These are phyloP conservation scores for Candida tropicalis DNA, from an alignment of 1,139 yeast species.

Conservation along the genomic window DNA sequence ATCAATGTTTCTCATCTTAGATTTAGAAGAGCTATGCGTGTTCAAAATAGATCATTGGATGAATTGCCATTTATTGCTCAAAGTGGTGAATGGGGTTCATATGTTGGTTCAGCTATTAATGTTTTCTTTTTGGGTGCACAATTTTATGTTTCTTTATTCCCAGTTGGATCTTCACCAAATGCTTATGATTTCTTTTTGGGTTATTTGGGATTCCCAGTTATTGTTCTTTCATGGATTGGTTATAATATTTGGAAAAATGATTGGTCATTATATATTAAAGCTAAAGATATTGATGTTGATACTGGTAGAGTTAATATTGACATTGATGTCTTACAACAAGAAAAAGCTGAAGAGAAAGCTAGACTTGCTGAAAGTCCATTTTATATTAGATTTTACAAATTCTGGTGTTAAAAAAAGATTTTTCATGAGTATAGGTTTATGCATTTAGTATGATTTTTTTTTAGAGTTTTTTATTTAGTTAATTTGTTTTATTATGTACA, in stretches of 20 bases:
- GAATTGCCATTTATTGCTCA: constrained; percentile 43
- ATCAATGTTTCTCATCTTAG: constrained; percentile 37
- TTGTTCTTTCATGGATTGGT: constrained; percentile 37
- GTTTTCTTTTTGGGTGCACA: constrained; percentile 40
- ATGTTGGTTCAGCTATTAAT: constrained; percentile 29
- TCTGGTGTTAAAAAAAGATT: constrained; percentile 32
- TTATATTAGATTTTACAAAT: constrained; percentile 27
- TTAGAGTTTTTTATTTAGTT: too few species aligned
- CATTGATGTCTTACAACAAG: constrained; percentile 42
- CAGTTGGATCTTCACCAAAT: constrained; percentile 36
- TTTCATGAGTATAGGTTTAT: neutral
- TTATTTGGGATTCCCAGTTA: constrained; percentile 41
- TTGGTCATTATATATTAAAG: constrained; percentile 34
- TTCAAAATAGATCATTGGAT: constrained; percentile 29
- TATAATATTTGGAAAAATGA: constrained; percentile 40
- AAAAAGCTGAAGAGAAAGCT: constrained; percentile 43
- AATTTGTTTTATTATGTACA: too few species aligned
- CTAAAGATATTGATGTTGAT: constrained; percentile 43
- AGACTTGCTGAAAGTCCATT: constrained; percentile 34
- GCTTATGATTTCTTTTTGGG: constrained; percentile 38
- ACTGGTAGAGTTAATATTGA: constrained; percentile 46
- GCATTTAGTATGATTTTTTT: too few species aligned
- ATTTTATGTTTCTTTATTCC: constrained; percentile 47
- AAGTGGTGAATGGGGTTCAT: constrained; percentile 42
- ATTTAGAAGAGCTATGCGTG: constrained; percentile 37